Evolutionary conservation across 345 rosid genomes (phyloP).

Genomic region (Aethionema arabicum): DNA sequence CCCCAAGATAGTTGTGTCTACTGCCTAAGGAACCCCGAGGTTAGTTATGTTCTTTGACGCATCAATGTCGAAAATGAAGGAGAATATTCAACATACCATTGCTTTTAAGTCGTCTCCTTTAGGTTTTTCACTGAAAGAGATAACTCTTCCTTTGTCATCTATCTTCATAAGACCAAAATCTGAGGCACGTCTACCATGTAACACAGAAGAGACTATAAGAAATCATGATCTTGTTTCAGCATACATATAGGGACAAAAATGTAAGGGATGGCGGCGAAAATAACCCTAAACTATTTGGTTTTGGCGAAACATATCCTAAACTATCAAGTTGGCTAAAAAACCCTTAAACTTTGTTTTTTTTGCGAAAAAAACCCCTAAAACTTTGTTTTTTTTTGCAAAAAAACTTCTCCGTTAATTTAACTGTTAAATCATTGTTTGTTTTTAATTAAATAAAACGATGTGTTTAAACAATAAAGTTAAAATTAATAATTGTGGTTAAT

Average conservation of each 20-base stretch:
- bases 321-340: too few species aligned
- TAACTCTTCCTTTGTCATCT: constrained; percentile 75
- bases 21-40: constrained; percentile 51
- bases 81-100: constrained; percentile 50
- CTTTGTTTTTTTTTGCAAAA: too few species aligned
- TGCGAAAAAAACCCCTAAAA: too few species aligned
- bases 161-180: constrained; percentile 98
- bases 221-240: constrained; percentile 28
- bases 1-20: constrained; percentile 83
- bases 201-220: constrained; percentile 29
- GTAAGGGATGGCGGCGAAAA: too few species aligned
- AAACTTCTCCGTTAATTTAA: too few species aligned
- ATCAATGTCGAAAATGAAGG: not conserved
- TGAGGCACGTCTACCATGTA: constrained; percentile 83
- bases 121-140: constrained; percentile 91
- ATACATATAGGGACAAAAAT: not conserved
- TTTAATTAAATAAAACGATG: too few species aligned
- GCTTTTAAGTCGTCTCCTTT: constrained; percentile 75
- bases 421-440: too few species aligned
- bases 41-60: constrained; percentile 8
- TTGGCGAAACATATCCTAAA: too few species aligned
- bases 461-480: too few species aligned
- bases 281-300: too few species aligned
- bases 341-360: too few species aligned
- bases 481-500: too few species aligned